phyloP scores from a whole-genome alignment of 179 eudicot species.

The Spinacia oleracea region DNA sequence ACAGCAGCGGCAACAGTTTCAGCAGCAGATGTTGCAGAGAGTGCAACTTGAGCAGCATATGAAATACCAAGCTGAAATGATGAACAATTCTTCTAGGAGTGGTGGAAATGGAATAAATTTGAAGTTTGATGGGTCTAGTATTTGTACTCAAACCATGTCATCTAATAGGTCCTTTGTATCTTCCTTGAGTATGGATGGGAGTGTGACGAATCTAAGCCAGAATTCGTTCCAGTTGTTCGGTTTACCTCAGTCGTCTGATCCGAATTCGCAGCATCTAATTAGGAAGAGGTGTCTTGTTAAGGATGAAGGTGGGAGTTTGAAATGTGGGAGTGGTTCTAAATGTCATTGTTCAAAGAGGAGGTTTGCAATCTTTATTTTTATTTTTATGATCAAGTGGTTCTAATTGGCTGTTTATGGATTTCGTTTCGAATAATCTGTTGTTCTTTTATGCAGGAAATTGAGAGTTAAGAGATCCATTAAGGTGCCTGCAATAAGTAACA shows the following conservation, averaged over 20 bases:
- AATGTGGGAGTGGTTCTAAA: slow-evolving; percentile 51
- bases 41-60: slow-evolving; percentile 53
- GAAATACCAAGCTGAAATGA: slow-evolving; percentile 55
- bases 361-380: slow-evolving; percentile 20
- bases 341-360: slow-evolving; percentile 77
- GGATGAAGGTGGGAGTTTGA: slow-evolving; percentile 59
- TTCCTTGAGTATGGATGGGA: slow-evolving; percentile 62
- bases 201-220: slow-evolving; percentile 40
- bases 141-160: slow-evolving; percentile 53
- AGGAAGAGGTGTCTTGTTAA: slow-evolving; percentile 50
- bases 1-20: slow-evolving; percentile 35
- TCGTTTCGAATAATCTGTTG: neutral
- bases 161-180: slow-evolving; percentile 63
- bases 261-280: slow-evolving; percentile 41
- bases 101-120: slow-evolving; percentile 47
- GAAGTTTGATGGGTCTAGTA: slow-evolving; percentile 51
- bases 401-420: neutral
- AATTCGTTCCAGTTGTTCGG: slow-evolving; percentile 52
- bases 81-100: slow-evolving; percentile 32
- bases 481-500: slow-evolving; percentile 70
- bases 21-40: slow-evolving; percentile 50
- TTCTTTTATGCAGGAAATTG: slow-evolving; percentile 42
- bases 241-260: slow-evolving; percentile 50
- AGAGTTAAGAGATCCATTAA: slow-evolving; percentile 64
- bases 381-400: slow-evolving; percentile 1